Base-by-base conservation (phyloP, 192 early-diverging fungal genomes). In the Linnemannia hyalina region DNA sequence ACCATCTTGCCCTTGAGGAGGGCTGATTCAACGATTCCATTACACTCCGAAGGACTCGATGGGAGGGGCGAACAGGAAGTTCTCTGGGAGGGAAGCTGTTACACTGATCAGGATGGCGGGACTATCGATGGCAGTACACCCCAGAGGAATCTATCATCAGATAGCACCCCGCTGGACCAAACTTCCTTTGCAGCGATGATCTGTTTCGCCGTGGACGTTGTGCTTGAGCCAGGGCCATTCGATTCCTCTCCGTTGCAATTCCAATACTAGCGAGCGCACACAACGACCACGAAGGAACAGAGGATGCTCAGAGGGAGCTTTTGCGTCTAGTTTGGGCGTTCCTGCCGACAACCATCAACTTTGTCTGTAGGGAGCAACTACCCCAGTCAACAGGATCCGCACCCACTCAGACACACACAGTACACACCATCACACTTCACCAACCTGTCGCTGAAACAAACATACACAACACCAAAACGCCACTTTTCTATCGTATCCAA, bases 61-160 rank as follows among this genome's bases (percentile, higher is more conserved):
- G n/a, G 26, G n/a, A 41, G 60, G 23, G 35, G 52, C 32, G 54
- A 75, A 38, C 74, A 41, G 36, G 29, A 32, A 15, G 60, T 65
- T 47, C 15, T 47, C 26, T 3, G n/a, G 6, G 70, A 32, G 70
- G 49, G 49, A 20, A 18, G 49, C 16, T 20, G 49, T 20, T 52
- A 15, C 0, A 52, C 49, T 16, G 60, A 65, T 65, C 60, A 65
- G 60, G 60, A 65, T 65, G 26, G 29, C 44, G 23, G 16, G 9
- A 68, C 16, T 42, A 35, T 77, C 32, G 40, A 47, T 69, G 36
- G 6, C 29, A 36, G 42, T 42, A 4, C 20, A 47, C 40, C 32
- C 75, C 46, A 70, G 77, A 38, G 69, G 77, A 79, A 72, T 79
- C 77, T 79, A 79, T 79, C 52, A 70, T 40, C 77, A 79, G 23